A percentile compares a stretch with the other conserved stretches of the same genome.
Conservation (phyloP, 2,329 filamentous ascomycete species). For the Metarhizium sp. region DNA sequence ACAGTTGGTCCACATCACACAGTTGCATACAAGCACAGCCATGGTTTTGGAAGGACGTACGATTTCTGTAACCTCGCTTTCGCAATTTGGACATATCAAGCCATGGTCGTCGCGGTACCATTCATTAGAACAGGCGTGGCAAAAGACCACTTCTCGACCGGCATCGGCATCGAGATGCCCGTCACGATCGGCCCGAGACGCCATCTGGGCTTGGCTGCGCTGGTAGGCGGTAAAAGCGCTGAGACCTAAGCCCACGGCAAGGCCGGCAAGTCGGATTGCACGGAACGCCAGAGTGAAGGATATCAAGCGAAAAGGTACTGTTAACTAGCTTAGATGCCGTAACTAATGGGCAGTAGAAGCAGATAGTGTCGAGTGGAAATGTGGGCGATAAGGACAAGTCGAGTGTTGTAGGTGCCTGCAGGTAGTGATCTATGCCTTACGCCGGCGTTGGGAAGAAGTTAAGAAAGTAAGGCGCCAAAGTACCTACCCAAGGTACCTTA, state of each 20-base stretch:
- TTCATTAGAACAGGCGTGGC: constrained; percentile 70
- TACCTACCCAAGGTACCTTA: neutral
- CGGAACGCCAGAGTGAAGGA: constrained; percentile 44
- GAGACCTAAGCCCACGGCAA: constrained; percentile 49
- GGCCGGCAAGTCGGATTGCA: constrained; percentile 42
- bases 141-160: constrained; percentile 68
- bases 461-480: neutral
- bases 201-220: constrained; percentile 34
- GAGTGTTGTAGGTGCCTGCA: neutral
- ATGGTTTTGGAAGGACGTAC: constrained; percentile 40
- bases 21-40: neutral
- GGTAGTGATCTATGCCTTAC: neutral
- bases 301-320: neutral
- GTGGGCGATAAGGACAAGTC: neutral
- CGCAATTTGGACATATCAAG: constrained; percentile 68
- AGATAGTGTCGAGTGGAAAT: neutral
- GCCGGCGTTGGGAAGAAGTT: neutral
- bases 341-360: neutral
- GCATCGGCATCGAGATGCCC: constrained; percentile 39
- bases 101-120: constrained; percentile 67
- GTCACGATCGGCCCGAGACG: constrained; percentile 16
- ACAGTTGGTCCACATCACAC: neutral
- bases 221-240: constrained; percentile 47
- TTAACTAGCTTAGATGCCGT: neutral
- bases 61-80: constrained; percentile 75